phyloP scores from a whole-genome alignment of 345 rosid species.

The Combretum micranthum region DNA sequence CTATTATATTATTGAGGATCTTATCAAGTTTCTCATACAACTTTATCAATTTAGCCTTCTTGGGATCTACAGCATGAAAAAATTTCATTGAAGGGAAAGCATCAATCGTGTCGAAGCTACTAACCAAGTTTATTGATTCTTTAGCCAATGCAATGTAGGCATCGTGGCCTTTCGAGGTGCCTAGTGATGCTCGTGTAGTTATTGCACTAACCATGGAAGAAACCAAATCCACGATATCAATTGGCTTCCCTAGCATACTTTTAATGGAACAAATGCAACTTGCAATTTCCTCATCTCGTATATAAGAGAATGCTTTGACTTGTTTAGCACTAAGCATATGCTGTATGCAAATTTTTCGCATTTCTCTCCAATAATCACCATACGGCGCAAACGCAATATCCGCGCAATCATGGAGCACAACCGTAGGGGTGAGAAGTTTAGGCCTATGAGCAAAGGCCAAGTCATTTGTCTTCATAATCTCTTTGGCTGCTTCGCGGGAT shows the following conservation, averaged over 20 bases:
- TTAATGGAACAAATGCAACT: not conserved
- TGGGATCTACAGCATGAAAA: slow-evolving; percentile 5
- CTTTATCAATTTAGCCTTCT: not conserved
- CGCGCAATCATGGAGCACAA: not conserved
- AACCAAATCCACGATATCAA: not conserved
- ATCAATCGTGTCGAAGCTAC: slow-evolving; percentile 1
- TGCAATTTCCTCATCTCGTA: slow-evolving; percentile 1
- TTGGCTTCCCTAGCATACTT: not conserved
- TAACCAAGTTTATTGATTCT: not conserved
- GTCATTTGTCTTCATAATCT: not conserved
- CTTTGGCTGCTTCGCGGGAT: not conserved
- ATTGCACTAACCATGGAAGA: not conserved
- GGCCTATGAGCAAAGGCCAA: slow-evolving; percentile 6
- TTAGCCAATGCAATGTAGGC: not conserved
- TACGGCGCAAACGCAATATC: slow-evolving; percentile 2
- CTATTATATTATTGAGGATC: not conserved
- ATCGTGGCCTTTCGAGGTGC: not conserved
- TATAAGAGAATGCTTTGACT: not conserved
- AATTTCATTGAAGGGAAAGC: slow-evolving; percentile 1
- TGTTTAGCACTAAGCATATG: not conserved
- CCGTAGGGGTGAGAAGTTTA: not conserved
- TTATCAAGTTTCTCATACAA: not conserved
- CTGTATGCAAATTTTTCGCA: not conserved
- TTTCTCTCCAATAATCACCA: slow-evolving; percentile 4
- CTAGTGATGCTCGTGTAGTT: slow-evolving; percentile 1